Evolutionary conservation across 2,329 filamentous ascomycete genomes (phyloP).

Genomic region (Diaporthe vexans): DNA sequence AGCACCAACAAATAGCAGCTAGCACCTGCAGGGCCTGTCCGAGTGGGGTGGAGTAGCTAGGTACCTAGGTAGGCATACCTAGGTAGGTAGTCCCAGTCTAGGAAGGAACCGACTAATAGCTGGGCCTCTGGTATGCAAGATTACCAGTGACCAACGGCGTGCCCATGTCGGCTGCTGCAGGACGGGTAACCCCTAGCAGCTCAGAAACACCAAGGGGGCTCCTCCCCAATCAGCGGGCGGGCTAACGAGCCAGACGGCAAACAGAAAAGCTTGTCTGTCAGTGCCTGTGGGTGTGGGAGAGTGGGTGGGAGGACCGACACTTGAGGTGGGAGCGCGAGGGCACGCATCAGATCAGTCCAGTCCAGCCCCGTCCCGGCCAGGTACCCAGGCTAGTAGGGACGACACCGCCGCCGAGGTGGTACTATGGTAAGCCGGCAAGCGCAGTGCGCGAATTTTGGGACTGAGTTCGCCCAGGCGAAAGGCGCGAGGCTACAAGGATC

Average conservation of each 20-base stretch:
- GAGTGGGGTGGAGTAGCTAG: neutral
- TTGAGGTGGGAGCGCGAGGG: slow-evolving; percentile 14
- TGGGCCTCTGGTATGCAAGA: slow-evolving; percentile 27
- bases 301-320: neutral
- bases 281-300: neutral
- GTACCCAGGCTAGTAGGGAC: slow-evolving; percentile 1
- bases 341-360: slow-evolving; percentile 10
- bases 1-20: slow-evolving; percentile 42
- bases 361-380: neutral
- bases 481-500: slow-evolving; percentile 36
- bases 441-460: slow-evolving; percentile 37
- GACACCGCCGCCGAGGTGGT: slow-evolving; percentile 18
- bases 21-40: neutral
- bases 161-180: neutral
- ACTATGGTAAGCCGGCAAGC: neutral
- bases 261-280: slow-evolving; percentile 38
- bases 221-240: slow-evolving; percentile 23
- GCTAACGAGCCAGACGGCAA: slow-evolving; percentile 31
- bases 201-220: neutral
- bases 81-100: neutral
- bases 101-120: slow-evolving; percentile 29
- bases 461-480: slow-evolving; percentile 35
- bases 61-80: no score
- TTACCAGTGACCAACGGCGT: slow-evolving; percentile 31
- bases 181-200: slow-evolving; percentile 8